phyloP scores from a whole-genome alignment of 1,284 basidiomycete genomes.

The Kwoniella shivajii region DNA sequence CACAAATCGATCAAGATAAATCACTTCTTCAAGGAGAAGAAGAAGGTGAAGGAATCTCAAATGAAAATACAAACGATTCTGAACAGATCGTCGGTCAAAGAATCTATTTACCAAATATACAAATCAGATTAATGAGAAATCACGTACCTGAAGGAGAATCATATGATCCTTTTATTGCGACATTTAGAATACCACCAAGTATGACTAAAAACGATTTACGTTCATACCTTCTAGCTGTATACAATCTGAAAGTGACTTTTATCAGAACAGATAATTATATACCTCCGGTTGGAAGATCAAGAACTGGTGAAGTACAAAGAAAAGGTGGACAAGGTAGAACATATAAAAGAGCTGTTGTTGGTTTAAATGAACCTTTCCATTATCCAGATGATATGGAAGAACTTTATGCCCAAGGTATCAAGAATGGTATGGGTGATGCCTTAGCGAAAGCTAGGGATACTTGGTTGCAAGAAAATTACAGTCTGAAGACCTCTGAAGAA shows the following conservation, averaged over 20 bases:
- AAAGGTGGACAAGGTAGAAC: slow-evolving; percentile 57
- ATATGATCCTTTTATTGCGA: slow-evolving; percentile 93
- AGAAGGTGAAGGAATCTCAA: background rate
- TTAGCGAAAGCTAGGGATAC: slow-evolving; percentile 62
- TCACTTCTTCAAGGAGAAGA: no score
- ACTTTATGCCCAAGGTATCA: slow-evolving; percentile 57
- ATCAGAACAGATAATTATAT: slow-evolving; percentile 89
- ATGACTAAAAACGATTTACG: slow-evolving; percentile 91
- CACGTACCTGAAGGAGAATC: slow-evolving; percentile 71
- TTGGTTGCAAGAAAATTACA: slow-evolving; percentile 65
- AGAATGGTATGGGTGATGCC: slow-evolving; percentile 44
- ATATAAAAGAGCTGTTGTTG: slow-evolving; percentile 86
- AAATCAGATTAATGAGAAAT: slow-evolving; percentile 82
- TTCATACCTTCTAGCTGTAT: slow-evolving; percentile 78
- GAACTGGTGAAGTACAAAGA: slow-evolving; percentile 34
- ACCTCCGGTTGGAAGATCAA: slow-evolving; percentile 58
- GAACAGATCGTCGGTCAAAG: slow-evolving; percentile 69
- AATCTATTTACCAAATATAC: slow-evolving; percentile 84
- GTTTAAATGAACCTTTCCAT: slow-evolving; percentile 85
- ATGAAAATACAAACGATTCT: background rate
- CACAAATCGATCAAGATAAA: no score
- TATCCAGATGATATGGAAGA: slow-evolving; percentile 79
- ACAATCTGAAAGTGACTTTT: slow-evolving; percentile 86
- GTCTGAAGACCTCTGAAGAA: slow-evolving; percentile 45
- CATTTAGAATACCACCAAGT: slow-evolving; percentile 79